Evolutionary conservation across 768 basidiomycete genomes (phyloP).

Genomic region (Kwoniella shandongensis): DNA sequence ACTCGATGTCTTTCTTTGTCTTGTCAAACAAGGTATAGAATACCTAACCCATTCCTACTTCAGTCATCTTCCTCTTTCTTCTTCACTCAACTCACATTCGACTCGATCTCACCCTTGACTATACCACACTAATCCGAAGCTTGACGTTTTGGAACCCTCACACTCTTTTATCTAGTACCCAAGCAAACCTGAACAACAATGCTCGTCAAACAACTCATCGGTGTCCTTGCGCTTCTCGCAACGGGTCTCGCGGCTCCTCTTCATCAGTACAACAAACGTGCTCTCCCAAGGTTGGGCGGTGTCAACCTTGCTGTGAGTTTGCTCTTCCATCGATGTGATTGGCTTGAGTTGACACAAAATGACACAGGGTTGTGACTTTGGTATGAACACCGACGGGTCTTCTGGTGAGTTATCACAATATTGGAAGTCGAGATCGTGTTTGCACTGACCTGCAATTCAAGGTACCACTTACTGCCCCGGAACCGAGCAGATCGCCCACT

Average conservation of each 20-base stretch:
- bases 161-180: conserved; percentile 2
- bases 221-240: conserved; percentile 1
- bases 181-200: background rate
- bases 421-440: no score
- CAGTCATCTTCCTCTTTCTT: background rate
- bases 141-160: background rate
- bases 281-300: conserved; percentile 35
- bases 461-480: conserved; percentile 47
- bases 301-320: conserved; percentile 43
- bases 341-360: background rate
- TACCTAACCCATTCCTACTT: background rate
- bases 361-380: conserved; percentile 42
- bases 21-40: no score
- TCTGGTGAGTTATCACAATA: conserved; percentile 17
- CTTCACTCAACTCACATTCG: background rate
- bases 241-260: background rate
- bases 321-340: background rate
- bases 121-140: background rate
- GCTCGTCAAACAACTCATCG: background rate
- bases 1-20: no score
- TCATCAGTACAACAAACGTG: conserved; percentile 9
- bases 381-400: conserved; percentile 28
- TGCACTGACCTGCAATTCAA: background rate
- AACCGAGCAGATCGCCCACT: conserved; percentile 63
- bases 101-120: background rate